Base-by-base conservation (phyloP, 2,329 filamentous ascomycete species). In the Cordyceps javanica region DNA sequence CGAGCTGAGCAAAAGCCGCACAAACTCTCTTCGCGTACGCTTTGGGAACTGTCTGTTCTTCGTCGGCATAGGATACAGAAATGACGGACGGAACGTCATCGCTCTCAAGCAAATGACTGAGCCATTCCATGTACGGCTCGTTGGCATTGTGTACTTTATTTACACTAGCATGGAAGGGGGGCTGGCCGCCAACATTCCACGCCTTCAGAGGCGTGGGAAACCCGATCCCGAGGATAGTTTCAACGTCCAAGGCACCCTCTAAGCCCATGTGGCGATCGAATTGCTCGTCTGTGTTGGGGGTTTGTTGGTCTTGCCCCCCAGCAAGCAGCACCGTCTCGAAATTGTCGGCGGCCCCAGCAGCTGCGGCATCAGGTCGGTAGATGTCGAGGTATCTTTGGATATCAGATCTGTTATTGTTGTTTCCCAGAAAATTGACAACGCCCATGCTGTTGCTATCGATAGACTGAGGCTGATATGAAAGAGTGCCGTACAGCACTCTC, bases 71-170 rank as follows among this genome's bases (percentile, higher is more conserved):
- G 0, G 84, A 88, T 11, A 82, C 83, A 34, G 78, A 79, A 53
- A 89, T 77, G 19, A 86, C 79, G 3, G 82, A 77, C 0, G 86
- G 85, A 1, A 88, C 71, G 19, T 79, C 68, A 2, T 72, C 66
- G 21, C 79, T 68, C 2, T 72, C 70, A 2, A 87, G 73, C 3
- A 88, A 70, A 67, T 82, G 81, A 57, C 82, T 75, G 10, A 87
- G 75, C 69, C 83, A 87, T n/a, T 80, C 80, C 1, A 88, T 74
- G 68, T 87, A 89, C 0, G 85, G 85, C 72, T 88, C 86, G 68
- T 88, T 87, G n/a, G 72, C 74, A 62, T 84, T 78, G 62, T 72
- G 62, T 9, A 65, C 66, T 14, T 62, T 59, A 45, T 63, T 52
- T 23, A 60, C 30, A 30, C 55, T 54, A 14, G 41, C 48, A 1